phyloP scores from a whole-genome alignment of 108 stramenopile species.

The Skeletonema potamos region DNA sequence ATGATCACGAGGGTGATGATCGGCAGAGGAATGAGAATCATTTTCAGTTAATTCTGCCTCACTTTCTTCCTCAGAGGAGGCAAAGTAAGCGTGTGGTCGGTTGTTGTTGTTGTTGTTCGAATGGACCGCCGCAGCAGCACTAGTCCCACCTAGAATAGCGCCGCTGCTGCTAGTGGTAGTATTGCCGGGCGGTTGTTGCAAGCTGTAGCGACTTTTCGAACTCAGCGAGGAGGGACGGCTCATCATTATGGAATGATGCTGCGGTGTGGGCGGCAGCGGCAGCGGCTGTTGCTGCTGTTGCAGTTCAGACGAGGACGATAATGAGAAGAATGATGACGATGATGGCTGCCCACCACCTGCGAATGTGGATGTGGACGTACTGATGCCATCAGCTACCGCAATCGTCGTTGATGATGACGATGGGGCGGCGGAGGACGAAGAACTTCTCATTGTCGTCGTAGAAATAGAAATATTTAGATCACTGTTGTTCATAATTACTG shows the following conservation, averaged over 20 bases:
- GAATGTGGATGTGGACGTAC: too few species aligned
- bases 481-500: too few species aligned
- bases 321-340: too few species aligned
- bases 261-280: background rate
- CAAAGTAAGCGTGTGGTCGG: background rate
- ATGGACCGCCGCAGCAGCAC: background rate
- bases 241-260: background rate
- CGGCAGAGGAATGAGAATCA: slow-evolving; percentile 43
- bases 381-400: too few species aligned
- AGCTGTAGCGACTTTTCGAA: background rate
- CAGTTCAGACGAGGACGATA: too few species aligned
- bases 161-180: background rate
- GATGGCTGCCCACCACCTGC: too few species aligned
- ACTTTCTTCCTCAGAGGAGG: slow-evolving; percentile 23
- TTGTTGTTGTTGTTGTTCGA: background rate
- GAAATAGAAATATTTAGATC: too few species aligned
- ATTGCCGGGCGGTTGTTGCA: background rate
- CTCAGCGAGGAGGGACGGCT: background rate
- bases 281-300: too few species aligned
- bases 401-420: too few species aligned
- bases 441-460: too few species aligned
- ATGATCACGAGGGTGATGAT: background rate
- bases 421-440: too few species aligned
- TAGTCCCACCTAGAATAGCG: too few species aligned
- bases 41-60: slow-evolving; percentile 44